phyloP scores from a whole-genome alignment of 192 early-diverging fungal genomes.

The Geranomyces michiganensis region DNA sequence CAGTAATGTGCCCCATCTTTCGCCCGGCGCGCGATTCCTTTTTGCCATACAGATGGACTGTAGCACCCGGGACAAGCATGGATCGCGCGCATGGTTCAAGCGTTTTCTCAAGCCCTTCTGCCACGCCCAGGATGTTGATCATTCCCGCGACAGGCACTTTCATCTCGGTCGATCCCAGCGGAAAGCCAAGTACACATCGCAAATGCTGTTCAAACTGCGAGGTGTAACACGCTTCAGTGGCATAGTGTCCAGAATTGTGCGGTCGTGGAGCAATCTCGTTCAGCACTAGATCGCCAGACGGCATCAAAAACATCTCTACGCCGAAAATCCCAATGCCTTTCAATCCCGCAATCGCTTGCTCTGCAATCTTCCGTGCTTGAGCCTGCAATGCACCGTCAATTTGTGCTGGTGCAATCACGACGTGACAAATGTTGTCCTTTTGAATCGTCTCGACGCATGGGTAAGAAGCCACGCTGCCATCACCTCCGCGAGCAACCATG shows the following conservation, averaged over 20 bases:
- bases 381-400: slow-evolving; percentile 78
- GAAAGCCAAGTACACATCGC: slow-evolving; percentile 87
- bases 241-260: slow-evolving; percentile 99
- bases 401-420: slow-evolving; percentile 96
- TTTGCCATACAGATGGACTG: slow-evolving; percentile 96
- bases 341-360: slow-evolving; percentile 73
- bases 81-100: slow-evolving; percentile 71
- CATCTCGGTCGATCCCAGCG: slow-evolving; percentile 81
- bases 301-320: slow-evolving; percentile 95
- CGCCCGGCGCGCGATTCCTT: slow-evolving; percentile 81
- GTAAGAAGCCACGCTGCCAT: slow-evolving; percentile 79
- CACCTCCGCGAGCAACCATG: slow-evolving; percentile 86
- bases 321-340: slow-evolving; percentile 91
- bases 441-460: slow-evolving; percentile 98
- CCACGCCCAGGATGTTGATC: slow-evolving; percentile 92
- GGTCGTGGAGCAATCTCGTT: slow-evolving; percentile 99
- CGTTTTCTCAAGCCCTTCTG: slow-evolving; percentile 51
- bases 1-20: slow-evolving; percentile 98
- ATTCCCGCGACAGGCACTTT: slow-evolving; percentile 92
- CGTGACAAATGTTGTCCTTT: slow-evolving; percentile 93
- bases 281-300: slow-evolving; percentile 80
- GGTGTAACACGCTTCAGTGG: slow-evolving; percentile 95
- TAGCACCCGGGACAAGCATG: slow-evolving; percentile 78
- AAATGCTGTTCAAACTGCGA: slow-evolving; percentile 96
- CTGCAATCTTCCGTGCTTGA: slow-evolving; percentile 79